Conservation (phyloP, 805 yeast species). For the Pichia sporocuriosa region DNA sequence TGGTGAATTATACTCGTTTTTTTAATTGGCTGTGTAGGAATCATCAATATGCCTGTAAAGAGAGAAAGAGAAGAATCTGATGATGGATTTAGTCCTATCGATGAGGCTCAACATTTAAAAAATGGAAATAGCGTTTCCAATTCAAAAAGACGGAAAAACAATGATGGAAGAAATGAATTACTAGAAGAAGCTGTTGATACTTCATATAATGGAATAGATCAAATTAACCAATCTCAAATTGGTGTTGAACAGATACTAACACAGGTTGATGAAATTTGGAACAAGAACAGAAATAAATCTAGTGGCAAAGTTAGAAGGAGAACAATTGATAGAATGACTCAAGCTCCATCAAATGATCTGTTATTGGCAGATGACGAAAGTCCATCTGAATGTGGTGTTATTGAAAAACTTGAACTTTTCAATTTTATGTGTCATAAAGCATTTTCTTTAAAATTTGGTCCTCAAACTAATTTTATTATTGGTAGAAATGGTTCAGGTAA, state of each 20-base stretch:
- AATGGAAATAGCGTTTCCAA: not conserved
- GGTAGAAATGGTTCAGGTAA: constrained; percentile 93
- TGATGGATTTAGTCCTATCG: too few relatives aligned
- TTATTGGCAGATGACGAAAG: constrained; percentile 17
- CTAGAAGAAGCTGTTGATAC: not conserved
- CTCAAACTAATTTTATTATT: constrained; percentile 75
- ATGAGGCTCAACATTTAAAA: too few relatives aligned
- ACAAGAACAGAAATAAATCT: constrained; percentile 3
- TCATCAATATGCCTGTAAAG: too few relatives aligned
- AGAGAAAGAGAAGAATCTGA: too few relatives aligned
- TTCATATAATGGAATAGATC: not conserved
- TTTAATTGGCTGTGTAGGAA: too few relatives aligned
- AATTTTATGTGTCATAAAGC: constrained; percentile 90
- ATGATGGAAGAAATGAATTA: not conserved
- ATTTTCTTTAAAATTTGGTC: constrained; percentile 68
- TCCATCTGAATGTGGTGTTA: constrained; percentile 56
- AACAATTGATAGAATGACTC: constrained; percentile 19
- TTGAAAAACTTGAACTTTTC: constrained; percentile 52
- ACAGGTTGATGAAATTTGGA: constrained; percentile 22
- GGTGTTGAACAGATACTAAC: constrained; percentile 25
- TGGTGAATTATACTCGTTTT: too few relatives aligned
- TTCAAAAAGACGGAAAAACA: not conserved
- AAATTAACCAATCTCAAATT: constrained; percentile 12
- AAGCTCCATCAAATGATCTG: constrained; percentile 11
- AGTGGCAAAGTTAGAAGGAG: too few relatives aligned